phyloP scores from a whole-genome alignment of 1,284 basidiomycete genomes.

The Porodaedalea pini region DNA sequence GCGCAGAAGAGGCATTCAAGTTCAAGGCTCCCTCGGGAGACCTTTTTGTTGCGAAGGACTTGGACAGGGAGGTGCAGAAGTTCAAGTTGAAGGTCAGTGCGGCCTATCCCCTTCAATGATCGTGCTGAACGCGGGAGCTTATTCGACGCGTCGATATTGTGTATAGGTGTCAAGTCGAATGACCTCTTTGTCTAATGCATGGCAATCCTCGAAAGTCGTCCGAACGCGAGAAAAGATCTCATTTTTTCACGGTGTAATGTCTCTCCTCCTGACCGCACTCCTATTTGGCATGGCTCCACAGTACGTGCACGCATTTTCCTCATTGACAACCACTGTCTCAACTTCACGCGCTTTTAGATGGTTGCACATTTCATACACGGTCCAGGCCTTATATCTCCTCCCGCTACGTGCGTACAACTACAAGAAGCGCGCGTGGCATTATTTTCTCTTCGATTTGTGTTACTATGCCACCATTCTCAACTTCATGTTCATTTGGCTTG shows the following conservation, averaged over 20 bases:
- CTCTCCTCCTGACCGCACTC: conserved; percentile 77
- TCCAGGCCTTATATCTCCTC: conserved; percentile 72
- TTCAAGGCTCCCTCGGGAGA: conserved; percentile 62
- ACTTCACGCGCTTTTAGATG: conserved; percentile 43
- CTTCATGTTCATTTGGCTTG: conserved; percentile 82
- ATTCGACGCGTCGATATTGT: background rate
- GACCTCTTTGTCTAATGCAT: conserved; percentile 64
- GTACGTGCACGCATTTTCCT: conserved; percentile 49
- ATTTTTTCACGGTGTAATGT: conserved; percentile 91
- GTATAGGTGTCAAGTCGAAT: conserved; percentile 71
- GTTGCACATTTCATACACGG: conserved; percentile 76
- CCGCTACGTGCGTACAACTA: conserved; percentile 79
- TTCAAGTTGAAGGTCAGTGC: conserved; percentile 66
- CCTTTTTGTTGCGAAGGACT: conserved; percentile 57
- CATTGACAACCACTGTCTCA: conserved; percentile 13
- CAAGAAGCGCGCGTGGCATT: conserved; percentile 87
- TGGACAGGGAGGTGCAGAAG: conserved; percentile 81
- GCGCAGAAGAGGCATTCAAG: conserved; percentile 63
- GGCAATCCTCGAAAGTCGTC: conserved; percentile 90
- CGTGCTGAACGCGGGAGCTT: background rate
- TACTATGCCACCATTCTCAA: conserved; percentile 90
- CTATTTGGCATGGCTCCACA: conserved; percentile 81
- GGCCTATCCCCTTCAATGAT: conserved; percentile 1
- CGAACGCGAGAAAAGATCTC: conserved; percentile 87
- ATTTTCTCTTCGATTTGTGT: conserved; percentile 92